Conservation (phyloP, 495 filamentous ascomycete genomes). For the Aspergillus olivimuriae region DNA sequence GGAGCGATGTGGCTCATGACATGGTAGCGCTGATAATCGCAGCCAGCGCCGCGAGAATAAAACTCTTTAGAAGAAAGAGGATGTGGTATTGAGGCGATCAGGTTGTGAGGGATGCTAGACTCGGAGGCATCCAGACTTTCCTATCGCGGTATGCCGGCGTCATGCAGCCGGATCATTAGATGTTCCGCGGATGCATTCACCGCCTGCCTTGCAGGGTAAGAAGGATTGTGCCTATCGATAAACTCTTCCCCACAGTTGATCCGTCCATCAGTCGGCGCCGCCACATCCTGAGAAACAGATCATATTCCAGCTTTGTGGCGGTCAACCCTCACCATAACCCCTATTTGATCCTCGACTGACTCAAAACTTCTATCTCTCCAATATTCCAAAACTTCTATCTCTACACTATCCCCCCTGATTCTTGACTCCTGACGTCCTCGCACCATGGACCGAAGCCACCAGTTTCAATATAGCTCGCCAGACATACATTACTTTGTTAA, state of each 20-base stretch:
- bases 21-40: conserved; percentile 17
- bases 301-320: too few relatives aligned
- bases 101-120: neutral
- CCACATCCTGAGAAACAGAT: too few relatives aligned
- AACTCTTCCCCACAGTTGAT: too few relatives aligned
- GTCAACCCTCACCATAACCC: too few relatives aligned
- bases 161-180: conserved; percentile 15
- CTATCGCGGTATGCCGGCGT: conserved; percentile 29
- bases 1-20: neutral
- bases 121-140: conserved; percentile 7
- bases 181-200: conserved; percentile 18
- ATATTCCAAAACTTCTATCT: too few relatives aligned
- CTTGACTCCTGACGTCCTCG: too few relatives aligned
- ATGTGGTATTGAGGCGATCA: neutral
- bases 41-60: conserved; percentile 11
- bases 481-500: neutral
- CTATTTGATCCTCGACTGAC: too few relatives aligned
- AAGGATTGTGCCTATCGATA: neutral
- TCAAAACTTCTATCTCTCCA: too few relatives aligned
- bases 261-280: too few relatives aligned
- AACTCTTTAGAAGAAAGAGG: conserved; percentile 1
- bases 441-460: neutral
- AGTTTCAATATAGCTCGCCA: neutral
- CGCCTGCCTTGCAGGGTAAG: conserved; percentile 22
- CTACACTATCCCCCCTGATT: neutral